Evolutionary conservation across 495 filamentous ascomycete species (phyloP).

Genomic region (Massariosphaeria phaeospora): DNA sequence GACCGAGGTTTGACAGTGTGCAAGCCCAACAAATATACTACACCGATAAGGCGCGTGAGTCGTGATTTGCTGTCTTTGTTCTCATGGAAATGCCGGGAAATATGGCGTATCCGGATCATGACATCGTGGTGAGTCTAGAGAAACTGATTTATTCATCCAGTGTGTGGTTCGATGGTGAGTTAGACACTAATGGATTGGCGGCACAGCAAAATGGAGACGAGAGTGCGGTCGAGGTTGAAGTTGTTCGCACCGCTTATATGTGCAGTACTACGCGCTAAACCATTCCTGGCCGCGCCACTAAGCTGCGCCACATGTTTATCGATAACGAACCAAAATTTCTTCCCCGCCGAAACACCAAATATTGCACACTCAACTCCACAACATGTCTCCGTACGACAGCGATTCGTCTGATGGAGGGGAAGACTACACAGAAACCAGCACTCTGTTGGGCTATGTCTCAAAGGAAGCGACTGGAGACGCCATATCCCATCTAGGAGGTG

Average conservation of each 20-base stretch:
- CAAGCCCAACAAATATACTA: too few relatives aligned
- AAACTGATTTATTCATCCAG: not conserved
- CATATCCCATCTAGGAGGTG: conserved; percentile 85
- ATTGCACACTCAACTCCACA: not conserved
- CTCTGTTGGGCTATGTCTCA: conserved; percentile 86
- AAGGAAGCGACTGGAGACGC: conserved; percentile 74
- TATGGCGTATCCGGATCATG: conserved; percentile 7
- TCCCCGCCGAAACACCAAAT: conserved; percentile 1
- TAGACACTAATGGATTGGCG: too few relatives aligned
- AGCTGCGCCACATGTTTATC: not conserved
- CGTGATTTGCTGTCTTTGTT: too few relatives aligned
- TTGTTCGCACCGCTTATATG: too few relatives aligned
- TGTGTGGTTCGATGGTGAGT: not conserved
- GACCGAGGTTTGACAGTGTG: too few relatives aligned
- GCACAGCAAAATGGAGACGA: too few relatives aligned
- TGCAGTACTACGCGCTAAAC: too few relatives aligned
- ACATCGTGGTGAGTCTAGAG: not conserved
- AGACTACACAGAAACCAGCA: conserved; percentile 77
- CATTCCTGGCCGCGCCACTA: not conserved
- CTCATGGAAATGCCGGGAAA: too few relatives aligned
- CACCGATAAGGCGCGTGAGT: too few relatives aligned
- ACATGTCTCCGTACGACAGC: conserved; percentile 79
- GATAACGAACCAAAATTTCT: conserved; percentile 8
- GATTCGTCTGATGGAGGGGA: conserved; percentile 67
- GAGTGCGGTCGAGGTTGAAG: too few relatives aligned